A percentile compares a stretch with the other conserved stretches of the same genome.
Conservation (phyloP, 768 basidiomycete genomes). For the Trichaptum fuscoviolaceum region DNA sequence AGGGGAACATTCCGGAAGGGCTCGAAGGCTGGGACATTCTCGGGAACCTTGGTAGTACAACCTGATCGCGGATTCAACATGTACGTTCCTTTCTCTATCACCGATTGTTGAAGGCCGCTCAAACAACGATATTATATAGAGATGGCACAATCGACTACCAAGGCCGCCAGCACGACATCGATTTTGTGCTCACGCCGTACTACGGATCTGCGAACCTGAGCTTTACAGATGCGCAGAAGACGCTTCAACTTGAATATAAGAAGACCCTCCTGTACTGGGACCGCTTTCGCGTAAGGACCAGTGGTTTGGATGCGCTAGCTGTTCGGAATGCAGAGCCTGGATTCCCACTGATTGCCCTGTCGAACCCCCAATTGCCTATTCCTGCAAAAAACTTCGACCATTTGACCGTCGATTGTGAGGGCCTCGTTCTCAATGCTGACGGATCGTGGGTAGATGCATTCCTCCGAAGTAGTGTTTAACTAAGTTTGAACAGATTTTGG, state of each 20-base stretch:
- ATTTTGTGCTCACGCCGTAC: slow-evolving; percentile 56
- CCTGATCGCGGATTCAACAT: slow-evolving; percentile 60
- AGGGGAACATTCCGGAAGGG: slow-evolving; percentile 36
- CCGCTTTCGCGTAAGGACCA: slow-evolving; percentile 39
- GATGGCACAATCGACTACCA: slow-evolving; percentile 55
- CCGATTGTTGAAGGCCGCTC: not conserved
- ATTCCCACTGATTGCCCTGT: slow-evolving; percentile 16
- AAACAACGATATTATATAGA: slow-evolving; percentile 25
- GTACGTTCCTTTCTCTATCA: slow-evolving; percentile 26
- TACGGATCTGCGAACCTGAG: slow-evolving; percentile 37
- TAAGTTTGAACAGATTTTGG: slow-evolving; percentile 41
- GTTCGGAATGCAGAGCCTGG: slow-evolving; percentile 35
- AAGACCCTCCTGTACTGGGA: slow-evolving; percentile 48
- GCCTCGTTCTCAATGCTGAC: slow-evolving; percentile 50
- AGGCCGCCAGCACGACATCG: slow-evolving; percentile 55
- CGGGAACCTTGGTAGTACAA: slow-evolving; percentile 48
- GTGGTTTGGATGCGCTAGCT: slow-evolving; percentile 49
- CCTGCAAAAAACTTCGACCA: slow-evolving; percentile 37
- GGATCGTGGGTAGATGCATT: slow-evolving; percentile 39
- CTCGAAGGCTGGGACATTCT: slow-evolving; percentile 32
- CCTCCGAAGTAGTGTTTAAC: not conserved
- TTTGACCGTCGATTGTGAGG: slow-evolving; percentile 53
- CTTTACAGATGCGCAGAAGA: slow-evolving; percentile 46
- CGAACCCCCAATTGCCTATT: slow-evolving; percentile 36
- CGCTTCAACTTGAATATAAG: slow-evolving; percentile 45